A percentile compares a stretch with the other conserved stretches of the same genome.
Conservation (phyloP, 129 eudicot species). For the Saussurea involucrata region DNA sequence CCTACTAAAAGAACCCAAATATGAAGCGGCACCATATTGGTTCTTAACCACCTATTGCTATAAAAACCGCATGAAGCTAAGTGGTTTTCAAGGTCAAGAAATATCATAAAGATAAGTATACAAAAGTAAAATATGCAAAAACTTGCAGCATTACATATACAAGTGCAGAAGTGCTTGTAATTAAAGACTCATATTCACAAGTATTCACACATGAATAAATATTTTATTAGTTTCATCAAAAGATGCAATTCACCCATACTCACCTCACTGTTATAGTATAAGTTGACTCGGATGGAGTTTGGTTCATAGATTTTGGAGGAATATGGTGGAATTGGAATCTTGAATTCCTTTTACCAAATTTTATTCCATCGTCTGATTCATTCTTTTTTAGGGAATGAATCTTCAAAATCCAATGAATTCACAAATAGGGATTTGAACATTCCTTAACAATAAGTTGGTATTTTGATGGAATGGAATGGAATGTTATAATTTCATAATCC, state of each 20-base stretch:
- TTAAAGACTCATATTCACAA: neutral
- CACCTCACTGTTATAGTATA: too few relatives aligned
- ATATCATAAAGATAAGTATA: neutral
- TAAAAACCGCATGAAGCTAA: neutral
- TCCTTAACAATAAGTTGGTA: too few relatives aligned
- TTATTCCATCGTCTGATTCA: too few relatives aligned
- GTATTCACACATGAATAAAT: neutral
- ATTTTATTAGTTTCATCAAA: neutral
- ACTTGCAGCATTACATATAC: neutral
- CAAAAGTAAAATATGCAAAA: neutral
- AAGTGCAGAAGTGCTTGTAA: neutral
- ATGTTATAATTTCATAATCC: too few relatives aligned
- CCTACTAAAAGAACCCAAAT: neutral
- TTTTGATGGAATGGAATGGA: too few relatives aligned
- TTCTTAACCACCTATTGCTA: neutral
- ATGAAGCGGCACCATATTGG: neutral
- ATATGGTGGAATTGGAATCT: too few relatives aligned
- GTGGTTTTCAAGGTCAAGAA: neutral
- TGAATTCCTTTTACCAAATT: too few relatives aligned
- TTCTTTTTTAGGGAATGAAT: too few relatives aligned
- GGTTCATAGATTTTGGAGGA: too few relatives aligned
- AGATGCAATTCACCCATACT: neutral
- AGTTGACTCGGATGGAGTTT: too few relatives aligned
- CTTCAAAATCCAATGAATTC: too few relatives aligned
- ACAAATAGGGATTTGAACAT: too few relatives aligned